Evolutionary conservation across 768 basidiomycete species (phyloP), one percentile per base, ranked within the genome.

Genomic region (Russula ochroleuca): DNA sequence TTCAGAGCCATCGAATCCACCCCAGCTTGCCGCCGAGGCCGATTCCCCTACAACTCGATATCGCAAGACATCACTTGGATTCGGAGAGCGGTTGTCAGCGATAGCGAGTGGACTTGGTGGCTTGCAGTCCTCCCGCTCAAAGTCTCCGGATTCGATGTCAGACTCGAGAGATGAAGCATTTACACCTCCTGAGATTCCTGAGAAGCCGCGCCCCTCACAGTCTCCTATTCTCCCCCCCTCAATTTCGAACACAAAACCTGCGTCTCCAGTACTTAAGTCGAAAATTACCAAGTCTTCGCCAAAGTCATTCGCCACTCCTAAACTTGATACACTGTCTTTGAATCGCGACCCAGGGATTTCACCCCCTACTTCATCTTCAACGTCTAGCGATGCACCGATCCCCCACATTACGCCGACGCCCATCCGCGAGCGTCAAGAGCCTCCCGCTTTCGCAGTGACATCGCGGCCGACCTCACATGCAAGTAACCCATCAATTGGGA

Each of bases 381-480:
- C 61, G 17, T 56, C 35, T 63, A 73, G 61, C 59, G 57, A 64
- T 8, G 56, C 55, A 2, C 52, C 59, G 37, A 55, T 70, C 23
- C 70, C 59, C 25, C 73, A 70, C 38, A 74, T 75, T 57, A 69
- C 71, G 40, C 75, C 75, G 0, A 74, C 71, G 0, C 71, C 71
- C 3, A 73, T 75, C 19, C 71, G 74, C 19, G 69, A 72, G 47
- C 73, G 75, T 13, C 70, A 70, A 9, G 71, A 71, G 5, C 71
- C 71, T 0, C 71, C 75, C 3, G 65, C 75, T 14, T 76, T 76
- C 59, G 69, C 71, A n/a, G 75, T 76, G 17, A 75, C 74, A 19
- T 75, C 75, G 10, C 69, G 76, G 8, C 75, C 76, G 3, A 41
- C 57, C 5, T 75, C 73, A 5, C 72, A 74, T 55, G 67, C 53